Evolutionary conservation across 2,329 filamentous ascomycete genomes (phyloP), one percentile per base, ranked within the genome.

Genomic region (Cladosporium oxysporum): DNA sequence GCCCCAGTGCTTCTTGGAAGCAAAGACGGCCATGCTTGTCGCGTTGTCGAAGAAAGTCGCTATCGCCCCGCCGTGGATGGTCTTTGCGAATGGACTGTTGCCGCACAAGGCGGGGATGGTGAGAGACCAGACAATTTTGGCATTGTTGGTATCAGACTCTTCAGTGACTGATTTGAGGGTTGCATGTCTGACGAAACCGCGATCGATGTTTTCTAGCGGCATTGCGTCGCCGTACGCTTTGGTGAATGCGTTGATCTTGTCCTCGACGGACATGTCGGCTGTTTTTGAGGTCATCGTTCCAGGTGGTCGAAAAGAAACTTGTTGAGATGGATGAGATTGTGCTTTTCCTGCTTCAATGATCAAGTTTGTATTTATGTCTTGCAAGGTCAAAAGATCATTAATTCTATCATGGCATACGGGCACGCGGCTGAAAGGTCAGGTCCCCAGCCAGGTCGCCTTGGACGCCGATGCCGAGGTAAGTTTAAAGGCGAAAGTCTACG

Each of bases 21-120:
- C 72, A 6, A 67, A 70, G 18, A 81, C 73, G 6, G 79, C 75
- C 8, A 80, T 72, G 7, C 77, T 80, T 1, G 82, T 83, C 64
- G 81, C 79, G 75, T 87, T 83, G 70, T 88, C 86, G 66, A 85
- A 85, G 52, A 86, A 83, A 5, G 84, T 75, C 0, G 83, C 81
- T 2, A 83, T 83, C 2, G 83, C 83, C 7, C 84, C 84, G 23
- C 71, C 70, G 58, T 72, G 71, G 11, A 67, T 70, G 14, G 67
- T 68, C 44, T 66, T 64, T 5, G 37, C 64, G 69, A 57, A 4
- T 1, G 41, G 50, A 31, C 57, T 52, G 49, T 66, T 66, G 47
- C 33, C 31, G 37, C 21, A 57, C 29, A 62, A 35, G 1, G 55
- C 21, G 7, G 57, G 50, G 33, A 66, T 55, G 44, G 26, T 31